phyloP scores from a whole-genome alignment of 1,284 basidiomycete genomes.

The Marasmius fiardii region DNA sequence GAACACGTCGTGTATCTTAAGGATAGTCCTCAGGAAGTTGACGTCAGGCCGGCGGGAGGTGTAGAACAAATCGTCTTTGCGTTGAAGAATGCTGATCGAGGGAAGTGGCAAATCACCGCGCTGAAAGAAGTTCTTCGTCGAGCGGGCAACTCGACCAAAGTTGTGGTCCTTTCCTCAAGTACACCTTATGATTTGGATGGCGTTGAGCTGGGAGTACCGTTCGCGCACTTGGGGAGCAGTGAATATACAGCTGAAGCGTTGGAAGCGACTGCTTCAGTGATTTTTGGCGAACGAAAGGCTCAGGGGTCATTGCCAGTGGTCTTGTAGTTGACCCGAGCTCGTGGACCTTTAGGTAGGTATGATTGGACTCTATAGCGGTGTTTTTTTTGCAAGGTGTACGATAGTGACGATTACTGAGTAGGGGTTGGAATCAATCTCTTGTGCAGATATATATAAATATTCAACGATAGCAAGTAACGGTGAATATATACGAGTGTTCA shows the following conservation, averaged over 20 bases:
- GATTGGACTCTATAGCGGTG: too few relatives aligned
- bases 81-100: constrained; percentile 52
- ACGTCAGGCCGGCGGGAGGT: constrained; percentile 13
- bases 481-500: not conserved
- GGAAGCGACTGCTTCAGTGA: constrained; percentile 1
- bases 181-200: constrained; percentile 8
- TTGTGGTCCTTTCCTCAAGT: constrained; percentile 6
- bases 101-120: constrained; percentile 49
- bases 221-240: constrained; percentile 2
- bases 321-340: not conserved
- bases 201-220: not conserved
- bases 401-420: too few relatives aligned
- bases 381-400: too few relatives aligned
- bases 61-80: constrained; percentile 46
- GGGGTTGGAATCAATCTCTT: not conserved
- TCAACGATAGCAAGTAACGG: not conserved
- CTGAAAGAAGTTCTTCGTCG: constrained; percentile 28
- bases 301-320: constrained; percentile 1
- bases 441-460: not conserved
- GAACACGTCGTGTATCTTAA: constrained; percentile 48
- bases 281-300: constrained; percentile 7
- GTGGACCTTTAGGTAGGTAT: not conserved
- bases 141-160: not conserved
- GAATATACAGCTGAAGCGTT: constrained; percentile 7
- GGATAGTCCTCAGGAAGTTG: constrained; percentile 17